Evolutionary conservation across 768 basidiomycete species (phyloP), one percentile per base, ranked within the genome.

Genomic region (Tricholoma flavovirens): DNA sequence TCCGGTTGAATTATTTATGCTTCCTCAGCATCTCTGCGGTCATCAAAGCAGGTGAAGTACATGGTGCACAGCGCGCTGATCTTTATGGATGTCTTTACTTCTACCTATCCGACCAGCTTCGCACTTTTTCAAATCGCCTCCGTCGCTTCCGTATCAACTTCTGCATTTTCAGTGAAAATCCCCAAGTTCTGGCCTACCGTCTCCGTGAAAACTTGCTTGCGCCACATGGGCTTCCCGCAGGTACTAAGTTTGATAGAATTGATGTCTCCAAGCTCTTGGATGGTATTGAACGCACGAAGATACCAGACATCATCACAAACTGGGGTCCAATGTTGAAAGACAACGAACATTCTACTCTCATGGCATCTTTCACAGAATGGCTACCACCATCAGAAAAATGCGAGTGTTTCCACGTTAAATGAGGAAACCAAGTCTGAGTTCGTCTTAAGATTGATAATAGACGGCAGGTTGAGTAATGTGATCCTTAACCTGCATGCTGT

Each of bases 61-160:
- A 72, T 32, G 73, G 73, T 6, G 67, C 69, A 11, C 66, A 62
- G 24, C 59, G 62, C 0, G 75, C 70, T 51, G 76, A 77, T 61
- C 61, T 77, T 33, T 74, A 69, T 51, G 77, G 77, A 9, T 77
- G 75, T 50, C 69, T 77, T 35, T 75, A 74, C 62, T 76, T 77
- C 52, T 69, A 71, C 50, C 32, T 77, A 33, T 65, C 69, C 14
- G 70, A 72, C 22, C 66, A 77, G 57, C 60, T 78, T 22, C 60
- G 56, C 19, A 56, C 62, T 3, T 77, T 77, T 60, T 62, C 66
- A 2, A 46, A 62, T 32, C 68, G 70, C 12, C 56, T 75, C 30
- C 65, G 62, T 24, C 61, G 60, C 29, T 65, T 66, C 49, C 59
- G 60, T 26, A 62, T 77, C 46, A 48, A 62, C 1, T 66, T 77